Conservation (phyloP, 345 rosid genomes). For the Eucalyptus erythrocorys region DNA sequence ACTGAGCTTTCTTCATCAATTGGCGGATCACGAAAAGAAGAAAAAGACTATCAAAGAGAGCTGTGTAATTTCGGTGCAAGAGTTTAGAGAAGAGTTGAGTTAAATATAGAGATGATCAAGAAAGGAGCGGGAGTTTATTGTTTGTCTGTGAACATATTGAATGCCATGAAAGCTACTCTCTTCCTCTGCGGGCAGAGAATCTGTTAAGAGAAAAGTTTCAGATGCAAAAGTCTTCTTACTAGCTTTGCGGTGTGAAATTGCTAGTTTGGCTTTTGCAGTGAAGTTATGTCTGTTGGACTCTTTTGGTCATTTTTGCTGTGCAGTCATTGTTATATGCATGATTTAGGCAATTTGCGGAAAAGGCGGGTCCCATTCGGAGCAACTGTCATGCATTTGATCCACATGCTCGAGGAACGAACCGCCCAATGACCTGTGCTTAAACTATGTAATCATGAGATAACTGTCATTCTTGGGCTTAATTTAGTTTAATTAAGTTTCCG, state of each 20-base stretch:
- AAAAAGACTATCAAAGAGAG: neutral
- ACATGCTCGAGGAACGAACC: neutral
- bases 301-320: slow-evolving; percentile 2
- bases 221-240: slow-evolving; percentile 16
- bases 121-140: neutral
- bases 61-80: neutral
- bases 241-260: slow-evolving; percentile 4
- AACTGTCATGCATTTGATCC: slow-evolving; percentile 11
- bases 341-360: slow-evolving; percentile 11
- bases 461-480: neutral
- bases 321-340: slow-evolving; percentile 7
- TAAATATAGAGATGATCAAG: neutral
- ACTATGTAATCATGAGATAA: neutral
- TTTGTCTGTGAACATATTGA: neutral
- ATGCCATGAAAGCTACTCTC: slow-evolving; percentile 11
- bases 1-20: neutral
- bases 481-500: neutral
- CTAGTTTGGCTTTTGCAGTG: slow-evolving; percentile 25
- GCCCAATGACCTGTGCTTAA: neutral
- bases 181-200: slow-evolving; percentile 7
- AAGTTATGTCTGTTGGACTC: slow-evolving; percentile 22
- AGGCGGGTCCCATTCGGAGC: slow-evolving; percentile 7
- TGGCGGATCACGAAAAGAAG: neutral
- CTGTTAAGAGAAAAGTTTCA: slow-evolving; percentile 10
- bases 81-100: neutral